Conservation (phyloP, 208 protist genomes). For the Trypanosoma boissoni region DNA sequence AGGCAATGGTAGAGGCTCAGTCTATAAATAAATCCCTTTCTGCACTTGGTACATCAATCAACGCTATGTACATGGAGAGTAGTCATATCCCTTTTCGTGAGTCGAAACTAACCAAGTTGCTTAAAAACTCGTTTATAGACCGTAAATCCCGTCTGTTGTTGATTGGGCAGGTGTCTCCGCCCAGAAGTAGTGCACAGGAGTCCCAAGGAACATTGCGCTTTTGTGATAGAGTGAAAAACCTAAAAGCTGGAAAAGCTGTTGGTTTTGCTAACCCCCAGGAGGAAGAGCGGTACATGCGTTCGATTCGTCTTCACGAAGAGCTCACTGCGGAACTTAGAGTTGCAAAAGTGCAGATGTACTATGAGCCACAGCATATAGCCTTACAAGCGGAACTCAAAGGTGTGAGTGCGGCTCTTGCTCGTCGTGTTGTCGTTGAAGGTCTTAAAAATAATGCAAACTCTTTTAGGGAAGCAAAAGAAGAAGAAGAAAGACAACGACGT, state of each 20-base stretch:
- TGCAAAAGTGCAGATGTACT: conserved; percentile 48
- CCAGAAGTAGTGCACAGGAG: conserved; percentile 53
- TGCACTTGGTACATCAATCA: conserved; percentile 81
- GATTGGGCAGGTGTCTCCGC: conserved; percentile 80
- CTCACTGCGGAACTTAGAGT: conserved; percentile 80
- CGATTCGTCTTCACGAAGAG: conserved; percentile 57
- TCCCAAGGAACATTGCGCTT: conserved; percentile 84
- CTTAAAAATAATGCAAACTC: conserved; percentile 26
- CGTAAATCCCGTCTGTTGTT: conserved; percentile 67
- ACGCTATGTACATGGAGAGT: conserved; percentile 77
- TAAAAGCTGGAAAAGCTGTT: conserved; percentile 58
- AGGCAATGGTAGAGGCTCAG: conserved; percentile 88
- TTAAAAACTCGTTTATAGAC: conserved; percentile 77
- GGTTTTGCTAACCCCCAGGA: conserved; percentile 53
- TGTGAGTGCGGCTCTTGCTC: conserved; percentile 30
- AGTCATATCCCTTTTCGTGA: conserved; percentile 88
- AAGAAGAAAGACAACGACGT: conserved; percentile 20
- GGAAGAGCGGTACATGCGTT: conserved; percentile 57
- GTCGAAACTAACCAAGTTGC: conserved; percentile 91
- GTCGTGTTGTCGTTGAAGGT: conserved; percentile 27
- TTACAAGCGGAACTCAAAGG: conserved; percentile 36
- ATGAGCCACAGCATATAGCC: conserved; percentile 36
- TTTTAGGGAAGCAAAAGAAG: conserved; percentile 40
- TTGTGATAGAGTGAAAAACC: conserved; percentile 85
- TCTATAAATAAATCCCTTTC: conserved; percentile 91